These are phyloP conservation scores for Colletotrichum godetiae DNA, from an alignment of 2,329 filamentous ascomycete genomes.

Conservation along the genomic window DNA sequence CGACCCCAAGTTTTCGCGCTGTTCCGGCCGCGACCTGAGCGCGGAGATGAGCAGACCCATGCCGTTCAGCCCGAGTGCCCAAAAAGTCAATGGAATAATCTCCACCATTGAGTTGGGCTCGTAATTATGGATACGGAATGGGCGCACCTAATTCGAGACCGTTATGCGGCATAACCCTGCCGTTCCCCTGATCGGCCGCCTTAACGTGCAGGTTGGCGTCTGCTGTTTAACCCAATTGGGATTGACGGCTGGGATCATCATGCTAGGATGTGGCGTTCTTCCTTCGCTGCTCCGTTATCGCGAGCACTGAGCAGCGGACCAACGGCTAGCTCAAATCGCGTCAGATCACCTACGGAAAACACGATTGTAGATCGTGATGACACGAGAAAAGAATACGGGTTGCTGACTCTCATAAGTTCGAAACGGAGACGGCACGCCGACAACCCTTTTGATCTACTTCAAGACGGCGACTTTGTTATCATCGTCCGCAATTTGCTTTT, in stretches of 20 bases:
- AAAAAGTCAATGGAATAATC: slow-evolving; percentile 4
- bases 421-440: neutral
- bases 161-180: slow-evolving; percentile 29
- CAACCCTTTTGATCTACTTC: neutral
- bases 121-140: slow-evolving; percentile 32
- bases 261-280: slow-evolving; percentile 11
- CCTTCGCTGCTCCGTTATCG: neutral
- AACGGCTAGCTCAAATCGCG: neutral
- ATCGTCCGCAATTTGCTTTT: neutral
- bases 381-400: neutral
- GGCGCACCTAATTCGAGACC: slow-evolving; percentile 17
- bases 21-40: neutral
- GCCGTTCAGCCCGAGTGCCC: slow-evolving; percentile 9
- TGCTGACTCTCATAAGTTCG: neutral
- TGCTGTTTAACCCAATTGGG: slow-evolving; percentile 10
- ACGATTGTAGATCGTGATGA: slow-evolving; percentile 24
- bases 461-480: neutral
- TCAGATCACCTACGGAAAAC: neutral
- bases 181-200: slow-evolving; percentile 18
- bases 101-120: slow-evolving; percentile 19
- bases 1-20: neutral
- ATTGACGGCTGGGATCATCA: slow-evolving; percentile 11
- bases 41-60: slow-evolving; percentile 33
- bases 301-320: neutral
- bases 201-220: slow-evolving; percentile 26